Conservation (phyloP, 495 filamentous ascomycete genomes). For the Talaromyces trachyspermus region DNA sequence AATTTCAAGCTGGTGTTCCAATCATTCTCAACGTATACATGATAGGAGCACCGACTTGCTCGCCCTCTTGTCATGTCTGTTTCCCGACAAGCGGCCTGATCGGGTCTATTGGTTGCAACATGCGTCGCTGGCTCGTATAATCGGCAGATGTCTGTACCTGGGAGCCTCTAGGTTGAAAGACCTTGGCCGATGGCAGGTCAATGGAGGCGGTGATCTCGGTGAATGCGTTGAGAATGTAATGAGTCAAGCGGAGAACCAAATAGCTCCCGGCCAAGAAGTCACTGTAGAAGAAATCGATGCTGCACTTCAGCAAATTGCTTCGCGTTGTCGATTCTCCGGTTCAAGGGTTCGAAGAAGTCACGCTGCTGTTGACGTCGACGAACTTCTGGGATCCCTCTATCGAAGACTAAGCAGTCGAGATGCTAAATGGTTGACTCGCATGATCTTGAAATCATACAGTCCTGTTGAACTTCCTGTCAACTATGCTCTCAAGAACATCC, state of each 20-base stretch:
- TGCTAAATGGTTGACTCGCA: conserved; percentile 81
- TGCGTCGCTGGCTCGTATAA: conserved; percentile 48
- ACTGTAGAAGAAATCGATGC: conserved; percentile 70
- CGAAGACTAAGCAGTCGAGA: conserved; percentile 56
- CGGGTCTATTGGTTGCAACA: conserved; percentile 64
- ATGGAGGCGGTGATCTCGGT: conserved; percentile 58
- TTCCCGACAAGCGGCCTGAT: conserved; percentile 68
- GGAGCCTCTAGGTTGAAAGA: conserved; percentile 50
- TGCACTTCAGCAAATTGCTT: conserved; percentile 55
- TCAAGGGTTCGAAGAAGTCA: conserved; percentile 48
- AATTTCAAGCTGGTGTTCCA: conserved; percentile 53
- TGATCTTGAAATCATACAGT: conserved; percentile 69
- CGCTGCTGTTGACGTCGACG: conserved; percentile 34
- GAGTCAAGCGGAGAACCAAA: conserved; percentile 50
- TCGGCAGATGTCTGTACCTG: conserved; percentile 57
- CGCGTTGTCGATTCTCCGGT: conserved; percentile 60
- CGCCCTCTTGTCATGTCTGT: conserved; percentile 62
- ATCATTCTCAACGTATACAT: conserved; percentile 45
- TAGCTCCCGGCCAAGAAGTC: conserved; percentile 34
- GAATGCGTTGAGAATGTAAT: conserved; percentile 62
- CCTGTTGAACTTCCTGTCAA: conserved; percentile 49
- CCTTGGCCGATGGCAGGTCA: conserved; percentile 51
- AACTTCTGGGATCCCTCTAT: conserved; percentile 48
- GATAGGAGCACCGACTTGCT: conserved; percentile 42
- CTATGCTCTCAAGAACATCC: conserved; percentile 41